Conservation (phyloP, 441 rosid species). For the Gossypium davidsonii region DNA sequence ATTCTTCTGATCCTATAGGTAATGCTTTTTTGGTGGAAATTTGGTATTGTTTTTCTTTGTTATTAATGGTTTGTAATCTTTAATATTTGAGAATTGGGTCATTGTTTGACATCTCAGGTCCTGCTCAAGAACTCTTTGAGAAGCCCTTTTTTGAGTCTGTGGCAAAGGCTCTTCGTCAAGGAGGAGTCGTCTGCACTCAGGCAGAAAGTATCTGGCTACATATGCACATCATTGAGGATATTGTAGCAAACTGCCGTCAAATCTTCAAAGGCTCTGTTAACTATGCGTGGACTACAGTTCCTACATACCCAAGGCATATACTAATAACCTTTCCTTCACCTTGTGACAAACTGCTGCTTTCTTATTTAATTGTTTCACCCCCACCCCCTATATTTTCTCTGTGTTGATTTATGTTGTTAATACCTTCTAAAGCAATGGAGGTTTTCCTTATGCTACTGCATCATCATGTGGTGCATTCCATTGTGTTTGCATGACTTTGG, state of each 20-base stretch:
- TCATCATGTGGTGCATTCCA: background rate
- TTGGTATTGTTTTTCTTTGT: background rate
- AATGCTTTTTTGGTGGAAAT: constrained; percentile 4
- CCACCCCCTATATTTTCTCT: background rate
- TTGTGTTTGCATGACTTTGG: background rate
- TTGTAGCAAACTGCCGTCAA: constrained; percentile 71
- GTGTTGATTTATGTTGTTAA: background rate
- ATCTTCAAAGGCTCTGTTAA: constrained; percentile 86
- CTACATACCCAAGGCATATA: constrained; percentile 83
- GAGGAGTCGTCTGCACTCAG: constrained; percentile 80
- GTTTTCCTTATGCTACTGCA: background rate
- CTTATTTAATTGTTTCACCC: background rate
- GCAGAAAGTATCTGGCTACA: constrained; percentile 98
- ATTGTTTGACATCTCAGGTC: constrained; percentile 43
- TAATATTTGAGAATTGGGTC: background rate
- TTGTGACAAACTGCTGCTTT: background rate
- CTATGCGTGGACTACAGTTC: constrained; percentile 95
- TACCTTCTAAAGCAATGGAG: background rate
- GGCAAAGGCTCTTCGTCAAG: constrained; percentile 8
- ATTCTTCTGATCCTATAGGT: constrained; percentile 92
- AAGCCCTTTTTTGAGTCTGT: constrained; percentile 58
- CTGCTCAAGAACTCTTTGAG: constrained; percentile 91
- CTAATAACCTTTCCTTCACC: background rate
- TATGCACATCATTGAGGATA: constrained; percentile 90
- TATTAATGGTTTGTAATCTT: background rate